phyloP scores from a whole-genome alignment of 2,329 filamentous ascomycete genomes.

The Cercospora sojina region DNA sequence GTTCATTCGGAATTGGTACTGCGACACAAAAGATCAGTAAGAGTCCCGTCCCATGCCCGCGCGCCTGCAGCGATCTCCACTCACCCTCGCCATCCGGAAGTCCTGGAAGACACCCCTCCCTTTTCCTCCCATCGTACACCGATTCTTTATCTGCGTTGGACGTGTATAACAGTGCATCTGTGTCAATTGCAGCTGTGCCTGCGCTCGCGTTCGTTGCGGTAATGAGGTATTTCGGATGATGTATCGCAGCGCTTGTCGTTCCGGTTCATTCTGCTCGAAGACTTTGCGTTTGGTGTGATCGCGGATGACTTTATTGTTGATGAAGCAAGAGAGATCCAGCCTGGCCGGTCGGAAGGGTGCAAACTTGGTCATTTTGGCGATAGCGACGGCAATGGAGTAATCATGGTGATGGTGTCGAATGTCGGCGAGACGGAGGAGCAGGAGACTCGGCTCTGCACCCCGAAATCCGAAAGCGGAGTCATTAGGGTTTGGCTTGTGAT shows the following conservation, averaged over 20 bases:
- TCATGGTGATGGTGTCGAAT: neutral
- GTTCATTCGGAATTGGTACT: slow-evolving; percentile 93
- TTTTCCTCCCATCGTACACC: slow-evolving; percentile 90
- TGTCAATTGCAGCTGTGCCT: slow-evolving; percentile 87
- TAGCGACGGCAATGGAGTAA: neutral
- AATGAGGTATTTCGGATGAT: slow-evolving; percentile 91
- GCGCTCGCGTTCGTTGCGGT: slow-evolving; percentile 74
- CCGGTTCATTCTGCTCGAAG: slow-evolving; percentile 80
- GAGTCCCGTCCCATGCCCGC: slow-evolving; percentile 26
- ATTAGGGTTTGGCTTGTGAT: neutral
- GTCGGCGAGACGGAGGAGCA: slow-evolving; percentile 1
- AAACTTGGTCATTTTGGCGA: slow-evolving; percentile 60
- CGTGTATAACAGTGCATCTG: slow-evolving; percentile 97
- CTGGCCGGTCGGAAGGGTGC: slow-evolving; percentile 66
- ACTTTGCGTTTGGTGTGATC: slow-evolving; percentile 97
- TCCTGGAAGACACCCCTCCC: slow-evolving; percentile 86
- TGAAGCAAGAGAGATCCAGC: slow-evolving; percentile 82
- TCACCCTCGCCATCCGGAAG: slow-evolving; percentile 87
- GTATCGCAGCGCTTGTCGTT: slow-evolving; percentile 80
- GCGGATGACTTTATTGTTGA: slow-evolving; percentile 83
- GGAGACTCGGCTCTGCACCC: neutral
- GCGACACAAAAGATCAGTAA: slow-evolving; percentile 13
- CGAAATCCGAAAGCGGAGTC: slow-evolving; percentile 11
- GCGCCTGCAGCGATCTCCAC: slow-evolving; percentile 36
- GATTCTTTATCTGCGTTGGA: slow-evolving; percentile 88